These are phyloP conservation scores for Psidium friedrichsthalianum DNA, from an alignment of 345 rosid genomes.

Conservation along the genomic window DNA sequence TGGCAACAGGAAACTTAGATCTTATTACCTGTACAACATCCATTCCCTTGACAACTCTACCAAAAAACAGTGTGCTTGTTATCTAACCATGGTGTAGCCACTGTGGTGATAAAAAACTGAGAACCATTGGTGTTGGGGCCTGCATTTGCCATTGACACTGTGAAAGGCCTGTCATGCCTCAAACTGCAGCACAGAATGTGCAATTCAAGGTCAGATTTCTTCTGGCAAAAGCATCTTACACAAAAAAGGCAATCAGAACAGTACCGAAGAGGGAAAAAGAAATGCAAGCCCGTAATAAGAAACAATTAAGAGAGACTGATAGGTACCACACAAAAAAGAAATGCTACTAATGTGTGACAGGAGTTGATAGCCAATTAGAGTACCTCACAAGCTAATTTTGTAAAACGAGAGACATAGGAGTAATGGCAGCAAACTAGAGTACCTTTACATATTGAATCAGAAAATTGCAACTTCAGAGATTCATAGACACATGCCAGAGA, in stretches of 20 bases:
- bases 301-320: background rate
- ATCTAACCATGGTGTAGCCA: constrained; percentile 98
- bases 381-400: background rate
- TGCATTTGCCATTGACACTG: constrained; percentile 93
- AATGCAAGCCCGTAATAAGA: background rate
- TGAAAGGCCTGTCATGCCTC: constrained; percentile 91
- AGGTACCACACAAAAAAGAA: background rate
- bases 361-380: background rate
- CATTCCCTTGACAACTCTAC: constrained; percentile 90
- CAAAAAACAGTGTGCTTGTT: constrained; percentile 96
- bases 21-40: constrained; percentile 86
- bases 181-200: constrained; percentile 39
- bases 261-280: background rate
- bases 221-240: background rate
- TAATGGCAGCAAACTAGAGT: background rate
- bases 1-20: background rate
- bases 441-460: background rate
- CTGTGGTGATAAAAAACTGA: constrained; percentile 90
- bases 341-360: background rate
- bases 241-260: background rate
- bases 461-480: background rate
- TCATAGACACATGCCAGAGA: background rate
- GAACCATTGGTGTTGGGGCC: constrained; percentile 90
- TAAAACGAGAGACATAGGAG: background rate
- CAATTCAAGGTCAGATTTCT: background rate